Conservation (phyloP, 1,284 basidiomycete genomes). For the Pholiota adiposa region DNA sequence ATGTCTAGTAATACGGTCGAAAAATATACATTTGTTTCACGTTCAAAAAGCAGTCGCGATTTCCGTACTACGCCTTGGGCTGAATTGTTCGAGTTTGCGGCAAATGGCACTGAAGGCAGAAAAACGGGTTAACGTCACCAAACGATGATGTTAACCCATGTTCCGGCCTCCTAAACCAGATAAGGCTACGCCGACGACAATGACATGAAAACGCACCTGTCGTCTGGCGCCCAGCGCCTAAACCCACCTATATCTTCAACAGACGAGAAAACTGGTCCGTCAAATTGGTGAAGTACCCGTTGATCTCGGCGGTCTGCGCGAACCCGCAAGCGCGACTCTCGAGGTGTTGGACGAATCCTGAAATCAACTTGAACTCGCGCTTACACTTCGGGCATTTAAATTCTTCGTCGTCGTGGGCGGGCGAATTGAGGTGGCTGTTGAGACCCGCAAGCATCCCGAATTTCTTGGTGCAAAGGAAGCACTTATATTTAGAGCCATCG, state of each 20-base stretch:
- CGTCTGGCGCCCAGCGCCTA: no score
- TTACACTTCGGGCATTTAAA: conserved; percentile 49
- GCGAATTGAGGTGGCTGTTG: conserved; percentile 45
- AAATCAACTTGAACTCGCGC: conserved; percentile 37
- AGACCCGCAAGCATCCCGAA: conserved; percentile 37
- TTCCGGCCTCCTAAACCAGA: no score
- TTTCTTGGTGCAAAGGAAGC: conserved; percentile 40
- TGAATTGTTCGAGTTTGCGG: no score
- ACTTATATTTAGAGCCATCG: conserved; percentile 44
- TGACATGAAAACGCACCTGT: no score
- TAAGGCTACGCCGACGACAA: no score
- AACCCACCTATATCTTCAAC: conserved; percentile 20
- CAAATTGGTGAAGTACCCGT: conserved; percentile 26
- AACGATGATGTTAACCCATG: no score
- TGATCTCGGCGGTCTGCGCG: conserved; percentile 33
- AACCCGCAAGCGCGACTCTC: conserved; percentile 42
- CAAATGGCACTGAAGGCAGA: no score
- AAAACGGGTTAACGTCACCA: no score
- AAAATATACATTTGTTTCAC: no score
- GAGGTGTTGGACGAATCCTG: conserved; percentile 44
- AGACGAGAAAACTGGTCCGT: conserved; percentile 28
- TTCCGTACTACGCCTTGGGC: no score
- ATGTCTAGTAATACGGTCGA: no score
- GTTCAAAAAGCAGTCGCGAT: no score
- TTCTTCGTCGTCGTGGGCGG: conserved; percentile 44